Evolutionary conservation across 2,329 filamentous ascomycete species (phyloP).

Genomic region (Colletotrichum sp.): DNA sequence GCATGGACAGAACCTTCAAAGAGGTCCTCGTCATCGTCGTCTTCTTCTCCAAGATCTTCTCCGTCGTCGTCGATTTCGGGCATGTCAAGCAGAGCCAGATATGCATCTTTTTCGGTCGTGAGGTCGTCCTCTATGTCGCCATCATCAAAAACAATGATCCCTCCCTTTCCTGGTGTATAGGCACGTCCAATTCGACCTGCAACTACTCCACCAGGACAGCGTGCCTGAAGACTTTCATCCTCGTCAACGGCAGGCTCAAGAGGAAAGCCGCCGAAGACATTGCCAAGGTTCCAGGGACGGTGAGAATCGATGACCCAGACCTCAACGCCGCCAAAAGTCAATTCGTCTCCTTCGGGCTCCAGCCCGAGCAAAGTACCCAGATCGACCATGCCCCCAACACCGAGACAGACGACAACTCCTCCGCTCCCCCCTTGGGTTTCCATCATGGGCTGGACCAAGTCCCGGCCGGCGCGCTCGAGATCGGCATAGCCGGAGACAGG

Average conservation of each 20-base stretch:
- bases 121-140: conserved; percentile 92
- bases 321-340: conserved; percentile 81
- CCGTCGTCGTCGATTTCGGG: conserved; percentile 82
- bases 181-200: conserved; percentile 73
- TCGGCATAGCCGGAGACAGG: conserved; percentile 93
- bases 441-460: conserved; percentile 86
- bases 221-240: conserved; percentile 50
- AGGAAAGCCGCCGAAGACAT: conserved; percentile 83
- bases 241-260: conserved; percentile 56
- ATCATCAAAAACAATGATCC: conserved; percentile 94
- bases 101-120: conserved; percentile 76
- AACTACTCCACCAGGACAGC: conserved; percentile 69
- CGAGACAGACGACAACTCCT: conserved; percentile 89
- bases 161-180: conserved; percentile 82
- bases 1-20: conserved; percentile 48
- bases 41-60: conserved; percentile 64
- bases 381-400: conserved; percentile 91
- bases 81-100: conserved; percentile 87
- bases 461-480: conserved; percentile 77
- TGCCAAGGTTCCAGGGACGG: conserved; percentile 92
- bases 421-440: conserved; percentile 82
- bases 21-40: conserved; percentile 52
- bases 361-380: conserved; percentile 81
- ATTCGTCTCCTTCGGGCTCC: conserved; percentile 69
- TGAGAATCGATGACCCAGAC: conserved; percentile 94